phyloP scores from a whole-genome alignment of 2,329 filamentous ascomycete genomes.

The Fusarium sp. region DNA sequence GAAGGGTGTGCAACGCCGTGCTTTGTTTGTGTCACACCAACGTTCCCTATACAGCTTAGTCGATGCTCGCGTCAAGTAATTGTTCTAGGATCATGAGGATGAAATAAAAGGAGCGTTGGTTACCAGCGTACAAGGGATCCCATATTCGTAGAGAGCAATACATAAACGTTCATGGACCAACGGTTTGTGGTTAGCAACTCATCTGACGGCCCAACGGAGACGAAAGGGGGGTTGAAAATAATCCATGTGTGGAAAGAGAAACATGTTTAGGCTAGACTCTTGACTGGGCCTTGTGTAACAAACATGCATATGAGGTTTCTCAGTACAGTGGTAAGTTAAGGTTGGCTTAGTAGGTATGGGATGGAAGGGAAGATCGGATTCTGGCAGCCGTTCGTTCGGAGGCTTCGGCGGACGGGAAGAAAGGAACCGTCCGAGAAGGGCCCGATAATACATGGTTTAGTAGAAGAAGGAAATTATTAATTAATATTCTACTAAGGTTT shows the following conservation, averaged over 20 bases:
- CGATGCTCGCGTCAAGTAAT: constrained; percentile 28
- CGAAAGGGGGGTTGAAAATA: neutral
- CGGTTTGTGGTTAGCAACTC: neutral
- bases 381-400: constrained; percentile 38
- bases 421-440: constrained; percentile 34
- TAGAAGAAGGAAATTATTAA: neutral
- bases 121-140: constrained; percentile 11
- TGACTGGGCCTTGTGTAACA: constrained; percentile 21
- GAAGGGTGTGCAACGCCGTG: constrained; percentile 39
- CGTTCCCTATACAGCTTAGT: constrained; percentile 1
- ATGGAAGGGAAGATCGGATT: neutral
- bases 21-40: constrained; percentile 44
- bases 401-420: constrained; percentile 36
- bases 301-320: constrained; percentile 24
- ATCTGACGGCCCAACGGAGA: constrained; percentile 2
- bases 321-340: constrained; percentile 17
- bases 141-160: neutral
- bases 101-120: constrained; percentile 16
- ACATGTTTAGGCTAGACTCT: constrained; percentile 5
- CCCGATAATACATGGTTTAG: constrained; percentile 19
- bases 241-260: neutral
- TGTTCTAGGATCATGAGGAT: constrained; percentile 10
- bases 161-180: constrained; percentile 3
- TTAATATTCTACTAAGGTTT: neutral
- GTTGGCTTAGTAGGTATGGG: constrained; percentile 1